Conservation (phyloP, 805 yeast species). For the Teunomyces stri region DNA sequence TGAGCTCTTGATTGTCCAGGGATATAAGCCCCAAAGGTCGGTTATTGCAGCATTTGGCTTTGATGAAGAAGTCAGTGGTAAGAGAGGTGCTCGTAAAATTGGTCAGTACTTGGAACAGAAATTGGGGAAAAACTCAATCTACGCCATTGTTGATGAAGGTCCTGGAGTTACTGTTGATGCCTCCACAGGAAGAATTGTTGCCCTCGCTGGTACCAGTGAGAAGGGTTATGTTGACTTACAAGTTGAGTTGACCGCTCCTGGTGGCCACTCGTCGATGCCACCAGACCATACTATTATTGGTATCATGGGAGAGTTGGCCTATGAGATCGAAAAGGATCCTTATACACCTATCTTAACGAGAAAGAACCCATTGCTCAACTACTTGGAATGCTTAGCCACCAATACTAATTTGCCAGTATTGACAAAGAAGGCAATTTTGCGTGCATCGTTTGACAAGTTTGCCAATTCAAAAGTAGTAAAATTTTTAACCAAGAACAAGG, state of each 20-base stretch:
- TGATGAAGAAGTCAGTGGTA: slow-evolving; percentile 76
- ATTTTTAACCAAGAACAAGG: slow-evolving; percentile 14
- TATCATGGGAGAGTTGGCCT: slow-evolving; percentile 57
- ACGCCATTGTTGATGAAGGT: slow-evolving; percentile 66
- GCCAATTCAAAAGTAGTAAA: slow-evolving; percentile 29
- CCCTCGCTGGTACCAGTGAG: slow-evolving; percentile 45
- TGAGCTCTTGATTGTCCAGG: slow-evolving; percentile 45
- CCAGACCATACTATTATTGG: slow-evolving; percentile 83
- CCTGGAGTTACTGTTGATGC: slow-evolving; percentile 37
- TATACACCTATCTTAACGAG: slow-evolving; percentile 45
- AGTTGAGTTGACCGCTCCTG: slow-evolving; percentile 56
- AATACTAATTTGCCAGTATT: slow-evolving; percentile 21
- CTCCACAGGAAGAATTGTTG: slow-evolving; percentile 56
- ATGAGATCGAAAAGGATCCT: slow-evolving; percentile 57
- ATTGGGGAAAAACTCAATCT: slow-evolving; percentile 61
- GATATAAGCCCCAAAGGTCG: slow-evolving; percentile 59
- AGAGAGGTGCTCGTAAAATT: slow-evolving; percentile 57
- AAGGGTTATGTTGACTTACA: slow-evolving; percentile 46
- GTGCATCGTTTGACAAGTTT: slow-evolving; percentile 34
- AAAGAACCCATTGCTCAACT: slow-evolving; percentile 58
- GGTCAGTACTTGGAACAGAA: slow-evolving; percentile 45
- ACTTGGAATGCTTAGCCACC: slow-evolving; percentile 63
- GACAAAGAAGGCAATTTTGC: slow-evolving; percentile 30
- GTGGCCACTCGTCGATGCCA: slow-evolving; percentile 82
- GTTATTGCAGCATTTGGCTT: slow-evolving; percentile 67